Evolutionary conservation across 2,329 filamentous ascomycete genomes (phyloP), one percentile per base, ranked within the genome.

Genomic region (Penicillium freii): DNA sequence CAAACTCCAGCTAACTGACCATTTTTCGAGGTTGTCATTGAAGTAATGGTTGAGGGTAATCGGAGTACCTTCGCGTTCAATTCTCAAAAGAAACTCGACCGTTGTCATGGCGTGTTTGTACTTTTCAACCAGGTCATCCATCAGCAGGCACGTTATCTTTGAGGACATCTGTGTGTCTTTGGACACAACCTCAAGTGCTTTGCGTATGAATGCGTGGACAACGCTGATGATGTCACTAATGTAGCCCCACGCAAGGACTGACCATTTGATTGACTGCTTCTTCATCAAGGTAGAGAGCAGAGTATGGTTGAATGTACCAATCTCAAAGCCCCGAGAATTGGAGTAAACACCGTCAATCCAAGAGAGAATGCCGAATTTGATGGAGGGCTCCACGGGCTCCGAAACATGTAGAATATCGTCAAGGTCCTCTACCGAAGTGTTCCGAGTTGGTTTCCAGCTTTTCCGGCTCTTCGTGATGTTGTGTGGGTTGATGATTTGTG

Each of bases 181-280:
- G 44, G 81, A 84, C 8, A 80, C 68, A 4, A 23, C 19, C 0
- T 64, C 43, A 3, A 88, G 70, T 0, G 82, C 67, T 0, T 62
- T 64, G 1, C 56, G 50, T 50, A 86, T 81, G 66, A 83, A 87
- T 2, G 71, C 54, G 43, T 88, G 84, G 0, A 85, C 79, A 0
- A 81, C 55, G 0, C 73, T 51, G 7, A 87, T 80, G 2, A 80
- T 71, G 21, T 81, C 78, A 56, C 78, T 79, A 2, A 84, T 73
- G 57, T 87, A 83, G 0, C 73, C 74, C 0, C 76, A 56, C 0
- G 80, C 76, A 1, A 88, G 65, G 0, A 58, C 48, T 0, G 73
- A 63, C 86, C 86, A 87, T 13, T 82, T 84, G 13, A 63, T 59
- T 0, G 83, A 78, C 54, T 87, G 84, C 38, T 80, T 76, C 27